Evolutionary conservation across 1,284 basidiomycete species (phyloP).

Genomic region (Gomphus sp.): DNA sequence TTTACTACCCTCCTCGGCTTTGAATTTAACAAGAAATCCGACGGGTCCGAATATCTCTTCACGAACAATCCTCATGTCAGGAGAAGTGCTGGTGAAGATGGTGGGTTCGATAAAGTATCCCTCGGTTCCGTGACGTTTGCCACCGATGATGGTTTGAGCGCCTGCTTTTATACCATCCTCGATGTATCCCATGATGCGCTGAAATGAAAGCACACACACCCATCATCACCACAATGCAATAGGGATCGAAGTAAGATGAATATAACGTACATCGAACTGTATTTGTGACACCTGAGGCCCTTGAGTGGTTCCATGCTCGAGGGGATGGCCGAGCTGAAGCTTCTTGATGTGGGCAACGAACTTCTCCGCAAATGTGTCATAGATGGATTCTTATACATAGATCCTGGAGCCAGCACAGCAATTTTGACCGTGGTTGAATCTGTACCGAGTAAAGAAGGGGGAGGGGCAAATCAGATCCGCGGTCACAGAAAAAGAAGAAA

Average conservation of each 20-base stretch:
- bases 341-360: conserved; percentile 50
- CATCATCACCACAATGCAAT: no score
- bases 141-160: conserved; percentile 75
- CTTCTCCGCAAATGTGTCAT: conserved; percentile 63
- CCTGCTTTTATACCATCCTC: conserved; percentile 76
- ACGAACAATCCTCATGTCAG: conserved; percentile 78
- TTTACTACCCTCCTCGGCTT: conserved; percentile 40
- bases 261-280: conserved; percentile 52
- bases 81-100: conserved; percentile 72
- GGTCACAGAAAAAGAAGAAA: conserved; percentile 17
- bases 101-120: conserved; percentile 79
- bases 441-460: no score
- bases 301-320: conserved; percentile 60
- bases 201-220: no score
- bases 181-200: conserved; percentile 87
- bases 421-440: conserved; percentile 76
- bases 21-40: conserved; percentile 65
- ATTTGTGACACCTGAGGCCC: conserved; percentile 82
- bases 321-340: conserved; percentile 72
- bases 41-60: conserved; percentile 94
- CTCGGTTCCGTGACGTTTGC: conserved; percentile 62
- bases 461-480: conserved; percentile 16
- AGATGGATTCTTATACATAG: conserved; percentile 77
- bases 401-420: conserved; percentile 84
- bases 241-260: not conserved